Evolutionary conservation across 441 rosid genomes (phyloP).

Genomic region (Adansonia gregorii): DNA sequence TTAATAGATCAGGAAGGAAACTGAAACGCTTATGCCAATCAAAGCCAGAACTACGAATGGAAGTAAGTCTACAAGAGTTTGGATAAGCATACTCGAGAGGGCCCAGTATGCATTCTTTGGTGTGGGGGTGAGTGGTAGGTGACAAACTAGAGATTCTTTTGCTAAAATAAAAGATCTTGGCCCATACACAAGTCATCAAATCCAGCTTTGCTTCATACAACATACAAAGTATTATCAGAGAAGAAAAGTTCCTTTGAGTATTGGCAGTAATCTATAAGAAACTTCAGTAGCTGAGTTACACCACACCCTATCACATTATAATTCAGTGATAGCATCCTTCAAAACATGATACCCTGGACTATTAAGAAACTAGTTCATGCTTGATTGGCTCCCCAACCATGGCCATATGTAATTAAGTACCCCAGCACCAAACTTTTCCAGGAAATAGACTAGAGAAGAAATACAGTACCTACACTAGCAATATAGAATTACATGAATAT

Average conservation of each 20-base stretch:
- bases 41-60: background rate
- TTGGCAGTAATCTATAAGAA: background rate
- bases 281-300: background rate
- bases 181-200: conserved; percentile 1
- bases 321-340: conserved; percentile 1
- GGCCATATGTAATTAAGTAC: background rate
- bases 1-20: conserved; percentile 4
- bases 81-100: conserved; percentile 9
- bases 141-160: conserved; percentile 5
- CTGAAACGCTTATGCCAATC: conserved; percentile 6
- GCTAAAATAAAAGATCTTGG: conserved; percentile 4
- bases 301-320: background rate
- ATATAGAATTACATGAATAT: conserved; percentile 6
- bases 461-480: conserved; percentile 5
- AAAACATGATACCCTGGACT: conserved; percentile 16
- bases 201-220: conserved; percentile 6
- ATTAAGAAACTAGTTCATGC: conserved; percentile 3
- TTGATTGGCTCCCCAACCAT: conserved; percentile 7
- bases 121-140: background rate
- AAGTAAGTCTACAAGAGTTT: background rate
- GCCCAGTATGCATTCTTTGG: background rate
- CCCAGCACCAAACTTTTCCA: conserved; percentile 1
- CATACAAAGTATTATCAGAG: background rate
- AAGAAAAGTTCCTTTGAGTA: background rate
- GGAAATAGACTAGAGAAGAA: background rate